Evolutionary conservation across 1,139 yeast genomes (phyloP).

Genomic region (Suhomyces taliae): DNA sequence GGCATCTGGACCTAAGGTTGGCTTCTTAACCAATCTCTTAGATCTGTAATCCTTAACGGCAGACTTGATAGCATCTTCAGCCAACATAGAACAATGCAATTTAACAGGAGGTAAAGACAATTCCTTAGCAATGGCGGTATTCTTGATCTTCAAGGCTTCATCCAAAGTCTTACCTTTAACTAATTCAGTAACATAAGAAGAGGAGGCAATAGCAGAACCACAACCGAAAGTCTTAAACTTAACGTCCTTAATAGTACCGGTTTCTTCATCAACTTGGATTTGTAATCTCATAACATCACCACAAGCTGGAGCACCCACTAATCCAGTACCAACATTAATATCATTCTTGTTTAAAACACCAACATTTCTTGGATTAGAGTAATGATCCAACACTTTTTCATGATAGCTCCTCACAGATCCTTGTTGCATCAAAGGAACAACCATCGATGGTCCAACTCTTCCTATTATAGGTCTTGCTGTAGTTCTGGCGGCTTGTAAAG

Average conservation of each 20-base stretch:
- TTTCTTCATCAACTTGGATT: conserved; percentile 84
- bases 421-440: not conserved
- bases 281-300: conserved; percentile 99
- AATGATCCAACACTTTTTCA: conserved; percentile 83
- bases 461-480: conserved; percentile 13
- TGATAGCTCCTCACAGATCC: conserved; percentile 48
- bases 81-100: conserved; percentile 96
- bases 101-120: conserved; percentile 95
- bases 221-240: conserved; percentile 98
- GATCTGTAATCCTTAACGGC: conserved; percentile 93
- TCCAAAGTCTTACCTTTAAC: conserved; percentile 94
- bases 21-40: conserved; percentile 53
- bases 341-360: conserved; percentile 84
- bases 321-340: conserved; percentile 89
- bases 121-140: conserved; percentile 90
- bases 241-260: conserved; percentile 91
- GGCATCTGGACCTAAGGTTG: conserved; percentile 56
- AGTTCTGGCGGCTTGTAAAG: conserved; percentile 8
- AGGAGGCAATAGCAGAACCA: conserved; percentile 96
- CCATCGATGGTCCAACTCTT: conserved; percentile 5
- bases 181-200: conserved; percentile 90
- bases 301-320: conserved; percentile 98
- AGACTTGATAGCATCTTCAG: conserved; percentile 96
- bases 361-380: conserved; percentile 94
- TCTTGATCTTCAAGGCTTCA: conserved; percentile 88